phyloP scores from a whole-genome alignment of 768 basidiomycete species.

The Suillus discolor region DNA sequence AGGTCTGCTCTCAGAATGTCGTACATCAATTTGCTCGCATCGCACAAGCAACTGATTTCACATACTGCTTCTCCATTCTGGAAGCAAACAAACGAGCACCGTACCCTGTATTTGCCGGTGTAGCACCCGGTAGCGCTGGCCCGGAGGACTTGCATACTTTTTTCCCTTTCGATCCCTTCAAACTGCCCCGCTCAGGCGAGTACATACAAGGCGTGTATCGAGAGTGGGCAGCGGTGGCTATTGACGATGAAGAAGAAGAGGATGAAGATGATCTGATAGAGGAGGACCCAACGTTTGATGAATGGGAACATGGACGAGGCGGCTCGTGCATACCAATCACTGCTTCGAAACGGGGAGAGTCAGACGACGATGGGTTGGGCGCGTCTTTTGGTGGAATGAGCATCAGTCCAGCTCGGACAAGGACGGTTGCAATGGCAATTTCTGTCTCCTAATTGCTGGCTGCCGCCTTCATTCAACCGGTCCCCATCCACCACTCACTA shows the following conservation, averaged over 20 bases:
- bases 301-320: conserved; percentile 3
- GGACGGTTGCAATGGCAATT: conserved; percentile 15
- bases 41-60: conserved; percentile 86
- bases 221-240: conserved; percentile 85
- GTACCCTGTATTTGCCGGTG: conserved; percentile 35
- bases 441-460: background rate
- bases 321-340: conserved; percentile 27
- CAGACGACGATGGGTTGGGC: conserved; percentile 57
- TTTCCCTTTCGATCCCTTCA: conserved; percentile 99
- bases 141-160: conserved; percentile 85
- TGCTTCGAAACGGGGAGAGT: conserved; percentile 19
- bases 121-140: conserved; percentile 28
- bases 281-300: conserved; percentile 26
- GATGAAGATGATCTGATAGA: conserved; percentile 57
- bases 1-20: conserved; percentile 91
- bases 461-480: background rate
- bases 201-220: conserved; percentile 87
- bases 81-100: conserved; percentile 82
- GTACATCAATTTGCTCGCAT: conserved; percentile 93
- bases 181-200: conserved; percentile 72
- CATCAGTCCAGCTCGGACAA: conserved; percentile 65
- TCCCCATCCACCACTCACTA: background rate
- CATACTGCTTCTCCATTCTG: conserved; percentile 93
- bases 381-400: conserved; percentile 80
- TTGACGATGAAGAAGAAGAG: conserved; percentile 67